These are phyloP conservation scores for Amanita jacksonii DNA, from an alignment of 768 basidiomycete genomes.

Conservation along the genomic window DNA sequence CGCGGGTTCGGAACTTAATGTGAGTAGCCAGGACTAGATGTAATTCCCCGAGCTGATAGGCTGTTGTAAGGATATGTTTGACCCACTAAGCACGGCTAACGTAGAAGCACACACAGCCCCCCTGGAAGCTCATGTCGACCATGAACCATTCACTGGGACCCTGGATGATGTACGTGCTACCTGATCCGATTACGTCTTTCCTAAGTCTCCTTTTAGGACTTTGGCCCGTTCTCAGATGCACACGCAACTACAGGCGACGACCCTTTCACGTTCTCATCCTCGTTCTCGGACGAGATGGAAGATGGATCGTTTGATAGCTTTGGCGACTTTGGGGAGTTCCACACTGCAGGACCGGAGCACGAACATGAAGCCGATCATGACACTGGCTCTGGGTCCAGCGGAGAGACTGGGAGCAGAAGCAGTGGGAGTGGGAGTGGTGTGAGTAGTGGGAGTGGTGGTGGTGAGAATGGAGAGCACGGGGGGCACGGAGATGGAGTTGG, in stretches of 20 bases:
- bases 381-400: too few relatives aligned
- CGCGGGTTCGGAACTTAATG: neutral
- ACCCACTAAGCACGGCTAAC: conserved; percentile 24
- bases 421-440: neutral
- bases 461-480: conserved; percentile 44
- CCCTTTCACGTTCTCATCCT: conserved; percentile 50
- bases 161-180: conserved; percentile 19
- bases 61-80: conserved; percentile 21
- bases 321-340: conserved; percentile 77
- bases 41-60: neutral
- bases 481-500: conserved; percentile 34
- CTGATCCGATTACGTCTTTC: neutral
- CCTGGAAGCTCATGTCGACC: neutral
- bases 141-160: conserved; percentile 19
- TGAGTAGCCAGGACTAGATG: neutral
- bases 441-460: conserved; percentile 1
- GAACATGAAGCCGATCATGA: neutral
- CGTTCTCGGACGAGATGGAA: conserved; percentile 55
- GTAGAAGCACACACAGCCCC: neutral
- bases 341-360: conserved; percentile 31
- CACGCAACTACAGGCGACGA: conserved; percentile 32
- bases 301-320: conserved; percentile 65
- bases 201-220: conserved; percentile 20
- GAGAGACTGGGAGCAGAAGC: neutral
- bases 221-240: conserved; percentile 74